Evolutionary conservation across 495 filamentous ascomycete genomes (phyloP).

Genomic region (Poronia punctata): DNA sequence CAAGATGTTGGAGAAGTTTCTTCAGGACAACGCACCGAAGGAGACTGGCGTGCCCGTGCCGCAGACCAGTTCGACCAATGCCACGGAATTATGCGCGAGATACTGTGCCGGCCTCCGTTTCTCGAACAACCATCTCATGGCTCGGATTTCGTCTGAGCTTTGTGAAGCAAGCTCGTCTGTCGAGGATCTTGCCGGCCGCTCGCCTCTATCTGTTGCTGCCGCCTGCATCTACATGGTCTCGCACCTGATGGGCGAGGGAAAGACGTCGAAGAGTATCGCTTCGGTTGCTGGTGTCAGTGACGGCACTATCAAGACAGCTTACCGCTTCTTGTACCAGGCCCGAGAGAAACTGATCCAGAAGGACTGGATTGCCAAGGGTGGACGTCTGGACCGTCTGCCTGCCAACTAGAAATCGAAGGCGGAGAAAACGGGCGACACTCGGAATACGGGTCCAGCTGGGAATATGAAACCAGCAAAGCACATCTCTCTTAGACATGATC

Average conservation of each 20-base stretch:
- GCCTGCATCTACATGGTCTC: slow-evolving; percentile 95
- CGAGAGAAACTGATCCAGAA: slow-evolving; percentile 66
- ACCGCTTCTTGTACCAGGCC: slow-evolving; percentile 73
- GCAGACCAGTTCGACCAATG: slow-evolving; percentile 70
- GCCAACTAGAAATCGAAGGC: slow-evolving; percentile 15
- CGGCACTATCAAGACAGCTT: slow-evolving; percentile 90
- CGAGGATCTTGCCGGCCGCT: slow-evolving; percentile 81
- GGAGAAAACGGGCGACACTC: too few relatives aligned
- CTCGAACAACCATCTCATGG: slow-evolving; percentile 57
- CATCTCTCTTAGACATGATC: too few relatives aligned
- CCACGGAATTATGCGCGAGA: slow-evolving; percentile 77
- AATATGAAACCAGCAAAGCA: too few relatives aligned
- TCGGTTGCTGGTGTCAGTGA: slow-evolving; percentile 80
- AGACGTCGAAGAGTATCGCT: slow-evolving; percentile 78
- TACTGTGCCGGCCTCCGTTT: slow-evolving; percentile 74
- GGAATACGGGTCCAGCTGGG: too few relatives aligned
- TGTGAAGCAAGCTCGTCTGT: slow-evolving; percentile 65
- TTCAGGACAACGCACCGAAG: slow-evolving; percentile 47
- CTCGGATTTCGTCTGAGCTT: slow-evolving; percentile 63
- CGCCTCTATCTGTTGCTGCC: slow-evolving; percentile 86
- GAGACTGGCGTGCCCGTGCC: slow-evolving; percentile 57
- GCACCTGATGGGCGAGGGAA: slow-evolving; percentile 69
- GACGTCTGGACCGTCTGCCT: slow-evolving; percentile 63
- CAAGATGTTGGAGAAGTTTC: slow-evolving; percentile 84
- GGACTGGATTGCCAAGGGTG: slow-evolving; percentile 64